Conservation (phyloP, 2,329 filamentous ascomycete species). For the Arthrobotrys sinensis region DNA sequence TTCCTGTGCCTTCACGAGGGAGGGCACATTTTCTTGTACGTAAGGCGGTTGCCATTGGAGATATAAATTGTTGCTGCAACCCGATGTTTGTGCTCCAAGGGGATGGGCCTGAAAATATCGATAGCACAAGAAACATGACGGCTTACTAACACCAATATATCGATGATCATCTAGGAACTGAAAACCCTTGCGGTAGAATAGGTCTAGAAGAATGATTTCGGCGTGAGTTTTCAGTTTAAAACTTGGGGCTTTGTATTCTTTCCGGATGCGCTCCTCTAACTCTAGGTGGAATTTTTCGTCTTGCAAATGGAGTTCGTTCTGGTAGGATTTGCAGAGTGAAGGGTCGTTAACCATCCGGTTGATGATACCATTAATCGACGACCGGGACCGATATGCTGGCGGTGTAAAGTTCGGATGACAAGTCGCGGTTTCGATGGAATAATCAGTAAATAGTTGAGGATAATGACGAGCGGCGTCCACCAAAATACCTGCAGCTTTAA, state of each 20-base stretch:
- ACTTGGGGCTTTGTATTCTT: slow-evolving; percentile 5
- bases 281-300: slow-evolving; percentile 6
- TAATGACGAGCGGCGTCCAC: not conserved
- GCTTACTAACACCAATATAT: slow-evolving; percentile 44
- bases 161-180: not conserved
- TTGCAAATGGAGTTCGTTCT: not conserved
- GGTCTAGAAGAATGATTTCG: slow-evolving; percentile 23
- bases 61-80: slow-evolving; percentile 46
- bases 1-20: slow-evolving; percentile 17
- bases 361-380: slow-evolving; percentile 28
- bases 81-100: slow-evolving; percentile 6
- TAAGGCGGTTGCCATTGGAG: slow-evolving; percentile 32
- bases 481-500: slow-evolving; percentile 13
- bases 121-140: slow-evolving; percentile 39
- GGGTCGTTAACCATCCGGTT: slow-evolving; percentile 6
- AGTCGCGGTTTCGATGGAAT: slow-evolving; percentile 1
- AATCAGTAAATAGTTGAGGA: slow-evolving; percentile 20
- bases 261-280: not conserved
- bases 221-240: slow-evolving; percentile 29
- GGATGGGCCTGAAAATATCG: slow-evolving; percentile 32
- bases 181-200: slow-evolving; percentile 2
- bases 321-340: not conserved
- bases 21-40: slow-evolving; percentile 7
- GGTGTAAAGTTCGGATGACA: slow-evolving; percentile 13
- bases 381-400: slow-evolving; percentile 6